These are phyloP conservation scores for Saraca asoca DNA, from an alignment of 331 rosid species.

Conservation along the genomic window DNA sequence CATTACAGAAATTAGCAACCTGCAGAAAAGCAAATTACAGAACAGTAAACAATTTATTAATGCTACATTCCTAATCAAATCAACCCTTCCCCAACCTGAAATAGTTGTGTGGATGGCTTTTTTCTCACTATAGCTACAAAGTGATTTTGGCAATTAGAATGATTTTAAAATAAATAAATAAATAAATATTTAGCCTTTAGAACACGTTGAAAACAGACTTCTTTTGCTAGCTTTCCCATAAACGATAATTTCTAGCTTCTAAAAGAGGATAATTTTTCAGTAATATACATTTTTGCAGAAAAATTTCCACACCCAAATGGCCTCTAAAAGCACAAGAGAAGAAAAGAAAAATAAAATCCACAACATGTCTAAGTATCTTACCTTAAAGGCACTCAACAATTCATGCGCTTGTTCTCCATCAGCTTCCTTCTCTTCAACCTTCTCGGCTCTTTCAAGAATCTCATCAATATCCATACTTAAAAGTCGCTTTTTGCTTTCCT, in stretches of 20 bases:
- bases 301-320: no score
- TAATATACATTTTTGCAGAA: no score
- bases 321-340: neutral
- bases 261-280: no score
- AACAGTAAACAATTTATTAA: conserved; percentile 8
- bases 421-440: conserved; percentile 90
- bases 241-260: neutral
- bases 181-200: neutral
- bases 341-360: neutral
- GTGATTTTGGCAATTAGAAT: neutral
- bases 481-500: conserved; percentile 93
- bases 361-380: conserved; percentile 39
- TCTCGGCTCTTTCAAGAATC: conserved; percentile 99
- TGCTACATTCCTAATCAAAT: conserved; percentile 8
- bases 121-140: no score
- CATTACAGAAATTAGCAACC: conserved; percentile 92
- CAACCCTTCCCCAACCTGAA: neutral
- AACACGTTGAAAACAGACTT: no score
- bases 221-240: neutral
- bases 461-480: conserved; percentile 95
- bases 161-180: neutral
- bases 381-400: conserved; percentile 96
- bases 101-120: neutral
- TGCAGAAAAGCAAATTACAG: conserved; percentile 34
- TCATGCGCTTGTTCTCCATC: conserved; percentile 75